Base-by-base conservation (phyloP, 164 flowering plant species). In the Piper betle region DNA sequence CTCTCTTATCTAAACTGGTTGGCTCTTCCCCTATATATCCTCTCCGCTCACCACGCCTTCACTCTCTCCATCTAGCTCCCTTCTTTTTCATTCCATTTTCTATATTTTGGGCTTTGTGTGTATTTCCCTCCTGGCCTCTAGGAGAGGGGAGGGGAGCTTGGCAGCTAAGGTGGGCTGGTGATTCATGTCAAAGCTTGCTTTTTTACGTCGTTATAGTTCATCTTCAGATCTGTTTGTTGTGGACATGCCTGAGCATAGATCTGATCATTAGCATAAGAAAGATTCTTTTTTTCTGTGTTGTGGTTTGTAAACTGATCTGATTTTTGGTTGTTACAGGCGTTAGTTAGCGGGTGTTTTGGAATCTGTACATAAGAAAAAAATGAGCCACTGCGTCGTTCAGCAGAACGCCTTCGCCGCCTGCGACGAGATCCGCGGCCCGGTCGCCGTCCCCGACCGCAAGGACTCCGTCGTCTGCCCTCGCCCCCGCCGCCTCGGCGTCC, bases 381-480 rank as follows among this genome's bases (percentile, higher is more conserved):
- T 83, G 96, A 84, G 77, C 50, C 81, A 69, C 71, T 86, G 83
- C 65, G 82, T 63, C 17, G 66, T 79, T 62, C 89, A 79, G 71
- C 77, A 77, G 62, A 77, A 64, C 77, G 72, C 76, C 54, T 66
- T 63, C 33, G 60, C 64, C n/a, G 67, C 67, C 58, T 71, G 66
- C 60, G 74, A 67, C 42, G 74, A 68, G 57, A 58, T 59, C 48
- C 40, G 62, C 33, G 41, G 62, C 62, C 17, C 62, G 6, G 17
- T 42, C 15, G 40, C 62, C 12, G 19, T 59, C 20, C 15, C 62
- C 33, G 62, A 59, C 41, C 62, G 62, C 25, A 40, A 42, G 33
- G 62, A 59, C n/a, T 18, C 52, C 18, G 20, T 91, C 53, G 77
- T 82, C 62, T 88, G 97, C 63, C 98, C 98, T 1, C 88, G 86